Evolutionary conservation across 2,329 filamentous ascomycete species (phyloP), one percentile per base, ranked within the genome.

Genomic region (Apiospora koreana): DNA sequence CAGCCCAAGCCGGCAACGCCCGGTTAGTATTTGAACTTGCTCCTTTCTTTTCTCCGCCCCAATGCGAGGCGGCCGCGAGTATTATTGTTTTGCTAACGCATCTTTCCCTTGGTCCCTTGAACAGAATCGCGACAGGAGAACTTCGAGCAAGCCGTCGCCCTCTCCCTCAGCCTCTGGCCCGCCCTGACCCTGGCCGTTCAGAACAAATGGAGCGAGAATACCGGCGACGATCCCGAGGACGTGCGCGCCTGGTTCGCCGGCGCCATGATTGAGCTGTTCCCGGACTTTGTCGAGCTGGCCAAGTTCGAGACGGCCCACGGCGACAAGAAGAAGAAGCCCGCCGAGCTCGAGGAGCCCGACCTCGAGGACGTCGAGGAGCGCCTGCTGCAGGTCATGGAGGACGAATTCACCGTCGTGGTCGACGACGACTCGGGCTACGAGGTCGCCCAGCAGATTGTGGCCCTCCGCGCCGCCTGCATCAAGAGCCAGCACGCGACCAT

Each of bases 201-300:
- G 79, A 94, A 94, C 80, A 87, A 90, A 82, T 97, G 95, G 92
- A 96, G 95, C 76, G 96, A 95, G 2, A 90, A 93, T 50, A 91
- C 94, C 78, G 92, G 91, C 28, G 81, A 86, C 72, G 94, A 97
- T 21, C 66, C 66, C 25, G 45, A 68, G 45, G 66, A 68, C 82
- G 98, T 98, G 85, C 93, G 95, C 77, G 95, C 97, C 86, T 98
- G 95, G 95, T 93, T 99, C 77, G 95, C 93, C 68, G 95, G 94
- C 73, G 93, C 93, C 58, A 87, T 98, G 68, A 92, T 91, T 71
- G 94, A 97, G 35, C 89, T 97, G 73, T 92, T 98, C 75, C 85
- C 86, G 28, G 88, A 94, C 74, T 89, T 97, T 74, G 82, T 83
- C 70, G 79, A 79, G 71, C 72, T 81, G 38, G 66, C 72, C 69